Percentiles rank a stretch among this genome's conserved stretches.
These are phyloP conservation scores for Pleurotus sapidus DNA, from an alignment of 768 basidiomycete species.

Conservation along the genomic window DNA sequence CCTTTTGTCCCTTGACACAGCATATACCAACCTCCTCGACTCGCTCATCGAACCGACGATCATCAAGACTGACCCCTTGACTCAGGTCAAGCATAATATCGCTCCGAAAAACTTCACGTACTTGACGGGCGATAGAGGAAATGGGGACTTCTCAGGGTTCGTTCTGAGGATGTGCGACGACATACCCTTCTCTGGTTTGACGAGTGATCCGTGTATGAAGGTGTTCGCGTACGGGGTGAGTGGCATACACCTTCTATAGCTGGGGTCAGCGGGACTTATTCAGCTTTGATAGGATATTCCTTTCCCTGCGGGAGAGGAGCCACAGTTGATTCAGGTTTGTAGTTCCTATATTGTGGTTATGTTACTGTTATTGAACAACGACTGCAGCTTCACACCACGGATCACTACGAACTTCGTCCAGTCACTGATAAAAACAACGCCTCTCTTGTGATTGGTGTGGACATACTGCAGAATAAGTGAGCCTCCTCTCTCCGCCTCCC, in stretches of 20 bases:
- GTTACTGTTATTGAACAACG: no score
- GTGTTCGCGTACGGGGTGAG: constrained; percentile 28
- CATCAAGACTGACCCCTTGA: neutral
- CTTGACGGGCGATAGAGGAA: constrained; percentile 24
- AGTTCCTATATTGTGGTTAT: no score
- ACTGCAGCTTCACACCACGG: neutral
- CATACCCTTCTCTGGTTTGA: constrained; percentile 32
- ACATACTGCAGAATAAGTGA: neutral
- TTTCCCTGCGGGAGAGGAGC: neutral
- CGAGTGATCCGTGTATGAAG: constrained; percentile 27
- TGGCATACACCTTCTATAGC: constrained; percentile 5
- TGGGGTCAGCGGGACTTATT: neutral
- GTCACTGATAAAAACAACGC: neutral
- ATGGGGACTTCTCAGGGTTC: constrained; percentile 16
- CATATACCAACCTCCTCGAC: constrained; percentile 31
- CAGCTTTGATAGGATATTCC: neutral
- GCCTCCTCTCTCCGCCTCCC: no score
- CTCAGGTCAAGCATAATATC: constrained; percentile 12
- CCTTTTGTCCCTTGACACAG: constrained; percentile 41
- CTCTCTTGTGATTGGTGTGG: neutral
- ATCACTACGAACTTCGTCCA: neutral
- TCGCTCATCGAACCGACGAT: constrained; percentile 27
- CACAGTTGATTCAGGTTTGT: neutral
- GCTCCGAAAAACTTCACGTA: constrained; percentile 33
- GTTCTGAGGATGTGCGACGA: constrained; percentile 41